Base-by-base conservation (phyloP, 768 basidiomycete species). In the Rossbeevera mucosa region DNA sequence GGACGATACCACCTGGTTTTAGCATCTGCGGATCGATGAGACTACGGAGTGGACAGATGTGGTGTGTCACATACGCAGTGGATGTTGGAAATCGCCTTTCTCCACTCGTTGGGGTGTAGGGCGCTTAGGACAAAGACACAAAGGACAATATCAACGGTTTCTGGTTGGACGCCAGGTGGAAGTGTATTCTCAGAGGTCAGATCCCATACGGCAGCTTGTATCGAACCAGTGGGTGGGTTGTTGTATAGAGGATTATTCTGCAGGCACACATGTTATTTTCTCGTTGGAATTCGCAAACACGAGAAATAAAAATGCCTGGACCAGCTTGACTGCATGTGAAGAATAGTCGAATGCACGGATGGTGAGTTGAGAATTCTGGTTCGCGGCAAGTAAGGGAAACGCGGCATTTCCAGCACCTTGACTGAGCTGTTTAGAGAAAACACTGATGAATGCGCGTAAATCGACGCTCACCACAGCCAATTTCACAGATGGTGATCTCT, bases 91-190 rank as follows among this genome's bases (percentile, higher is more conserved):
- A 97, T 75, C 2, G 94, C 94, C 38, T 76, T 79, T 2, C 71
- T 71, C 96, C 96, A 99, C 74, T 99, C 96, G 47, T 81, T 72
- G 2, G 96, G 96, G 64, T 96, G 93, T 22, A 99, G 74, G 0
- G 96, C 96, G 49, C 89, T 92, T 53, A 98, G 71, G 18, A 98
- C 94, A 63, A 95, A 99, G 29, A 99, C 88, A 50, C 96, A 79
- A n/a, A 94, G 82, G 26, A 90, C 74, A 36, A 98, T 83, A 62
- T 99, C 93, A 12, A 94, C 85, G n/a, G 80, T 82, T 16, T 72
- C 80, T 8, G 83, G 82, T 28, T 73, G 70, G 16, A 96, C 64
- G 13, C 78, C 80, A 1, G 78, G 73, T 0, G 92, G 91, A 0
- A 91, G 74, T 0, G 74, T 73, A 28, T 71, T 68, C 1, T 71